Percentiles rank a stretch among this genome's conserved stretches.
These are phyloP conservation scores for Plasmodium malariae DNA, from an alignment of 169 alveolate genomes.

Conservation along the genomic window DNA sequence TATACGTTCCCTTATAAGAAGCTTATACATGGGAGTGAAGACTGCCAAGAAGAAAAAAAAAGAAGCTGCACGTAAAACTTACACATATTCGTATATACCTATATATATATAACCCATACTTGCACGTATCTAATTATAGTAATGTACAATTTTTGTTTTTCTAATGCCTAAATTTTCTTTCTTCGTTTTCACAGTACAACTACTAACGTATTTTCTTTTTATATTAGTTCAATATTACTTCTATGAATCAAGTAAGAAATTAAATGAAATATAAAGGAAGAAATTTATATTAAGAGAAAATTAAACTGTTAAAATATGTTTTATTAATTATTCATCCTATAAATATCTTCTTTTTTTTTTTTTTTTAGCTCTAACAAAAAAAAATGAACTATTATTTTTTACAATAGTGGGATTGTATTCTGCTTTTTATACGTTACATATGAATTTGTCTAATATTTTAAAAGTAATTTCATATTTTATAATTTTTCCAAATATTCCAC, in stretches of 20 bases:
- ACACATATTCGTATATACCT: background rate
- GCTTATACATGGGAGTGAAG: conserved; percentile 44
- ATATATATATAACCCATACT: conserved; percentile 1
- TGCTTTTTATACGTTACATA: conserved; percentile 49
- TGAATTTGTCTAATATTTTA: conserved; percentile 56
- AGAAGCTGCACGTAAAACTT: conserved; percentile 41
- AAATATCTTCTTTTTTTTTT: conserved; percentile 1
- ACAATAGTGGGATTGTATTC: conserved; percentile 27
- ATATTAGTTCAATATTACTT: conserved; percentile 37
- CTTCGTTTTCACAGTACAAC: conserved; percentile 28
- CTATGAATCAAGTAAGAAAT: conserved; percentile 45
- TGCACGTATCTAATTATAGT: background rate
- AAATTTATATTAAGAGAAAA: background rate
- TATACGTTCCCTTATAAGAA: conserved; percentile 21
- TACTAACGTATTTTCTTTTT: conserved; percentile 4
- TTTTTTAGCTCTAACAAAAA: conserved; percentile 32
- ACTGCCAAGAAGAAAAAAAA: conserved; percentile 55
- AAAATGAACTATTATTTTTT: conserved; percentile 42
- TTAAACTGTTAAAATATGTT: background rate
- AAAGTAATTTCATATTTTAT: conserved; percentile 55
- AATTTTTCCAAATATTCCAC: no score
- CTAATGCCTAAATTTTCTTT: background rate
- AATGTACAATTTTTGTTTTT: background rate
- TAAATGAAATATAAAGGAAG: background rate
- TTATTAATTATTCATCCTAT: background rate